Percentiles rank a stretch among this genome's conserved stretches.
These are phyloP conservation scores for Schizosaccharomyces japonicus DNA, from an alignment of 805 yeast species.

Conservation along the genomic window DNA sequence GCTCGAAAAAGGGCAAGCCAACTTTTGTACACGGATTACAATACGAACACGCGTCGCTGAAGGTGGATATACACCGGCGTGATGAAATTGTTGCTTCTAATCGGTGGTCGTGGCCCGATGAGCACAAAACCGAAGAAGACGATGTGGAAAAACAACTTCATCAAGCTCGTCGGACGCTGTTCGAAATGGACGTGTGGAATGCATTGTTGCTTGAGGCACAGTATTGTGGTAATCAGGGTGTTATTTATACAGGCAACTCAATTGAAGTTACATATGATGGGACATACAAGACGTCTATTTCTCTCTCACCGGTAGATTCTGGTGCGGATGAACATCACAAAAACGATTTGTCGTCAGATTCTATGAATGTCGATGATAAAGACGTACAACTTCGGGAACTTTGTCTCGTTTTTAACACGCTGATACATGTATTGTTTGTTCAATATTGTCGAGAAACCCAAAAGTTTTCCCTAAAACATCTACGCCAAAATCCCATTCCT, in stretches of 20 bases:
- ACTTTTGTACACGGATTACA: background rate
- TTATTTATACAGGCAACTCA: background rate
- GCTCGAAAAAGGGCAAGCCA: background rate
- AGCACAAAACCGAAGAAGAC: background rate
- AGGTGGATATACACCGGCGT: background rate
- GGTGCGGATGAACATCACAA: background rate
- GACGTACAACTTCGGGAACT: background rate
- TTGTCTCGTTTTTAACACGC: background rate
- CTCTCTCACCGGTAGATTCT: background rate
- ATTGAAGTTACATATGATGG: background rate
- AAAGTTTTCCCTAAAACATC: no score
- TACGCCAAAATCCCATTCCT: no score
- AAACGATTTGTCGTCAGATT: background rate
- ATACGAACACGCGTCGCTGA: background rate
- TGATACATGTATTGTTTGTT: background rate
- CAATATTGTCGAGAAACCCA: background rate
- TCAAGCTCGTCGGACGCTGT: background rate
- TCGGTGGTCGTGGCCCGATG: background rate
- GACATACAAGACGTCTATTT: background rate
- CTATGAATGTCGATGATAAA: background rate
- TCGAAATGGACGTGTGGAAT: constrained; percentile 1
- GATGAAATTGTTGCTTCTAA: background rate
- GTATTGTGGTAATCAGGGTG: background rate
- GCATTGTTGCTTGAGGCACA: background rate
- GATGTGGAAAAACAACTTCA: background rate